Evolutionary conservation across 1,284 basidiomycete species (phyloP), one percentile per base, ranked within the genome.

Genomic region (Cryptococcus neoformans): DNA sequence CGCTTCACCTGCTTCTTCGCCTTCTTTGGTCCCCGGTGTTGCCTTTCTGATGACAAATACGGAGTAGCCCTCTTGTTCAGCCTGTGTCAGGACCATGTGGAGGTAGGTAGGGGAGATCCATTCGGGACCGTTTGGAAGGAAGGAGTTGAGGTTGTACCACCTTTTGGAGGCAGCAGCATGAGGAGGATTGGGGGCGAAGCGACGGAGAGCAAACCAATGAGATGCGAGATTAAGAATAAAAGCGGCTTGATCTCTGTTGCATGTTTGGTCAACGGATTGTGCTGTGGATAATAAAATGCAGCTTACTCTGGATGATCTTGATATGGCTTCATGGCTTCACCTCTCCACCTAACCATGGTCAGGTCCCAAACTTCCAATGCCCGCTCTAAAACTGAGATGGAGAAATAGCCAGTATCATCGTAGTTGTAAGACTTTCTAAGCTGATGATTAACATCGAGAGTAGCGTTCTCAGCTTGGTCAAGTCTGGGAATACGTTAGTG

Each of bases 61-160:
- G 16, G 90, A 92, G 76, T 95, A 96, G 0, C 92, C 92, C 72
- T 93, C 88, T 38, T 82, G 73, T 74, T 95, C 92, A 12, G 91
- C 89, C 76, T 95, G 90, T 55, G 89, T 85, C 42, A 97, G 79
- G 46, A 91, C 85, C 85, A 95, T 87, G 53, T 85, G 85, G 2
- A 97, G 83, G 75, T 92, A 93, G 1, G 85, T 84, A 60, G 85
- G 87, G 28, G 88, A 83, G 46, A 97, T 83, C 88, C 90, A 92
- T 74, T 90, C 85, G 5, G 93, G 91, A 2, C 64, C 65, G 10
- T 78, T 68, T 21, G 80, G 62, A 14, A 87, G 80, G 69, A 84
- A 88, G 8, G 90, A 93, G 73, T 96, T 91, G 28, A 97, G 81
- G 75, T 95, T 93, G 80, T 91, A 96, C 90, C 92, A 96, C 80